Evolutionary conservation across 148 eudicot genomes (phyloP).

Genomic region (Heliosperma pusillum): DNA sequence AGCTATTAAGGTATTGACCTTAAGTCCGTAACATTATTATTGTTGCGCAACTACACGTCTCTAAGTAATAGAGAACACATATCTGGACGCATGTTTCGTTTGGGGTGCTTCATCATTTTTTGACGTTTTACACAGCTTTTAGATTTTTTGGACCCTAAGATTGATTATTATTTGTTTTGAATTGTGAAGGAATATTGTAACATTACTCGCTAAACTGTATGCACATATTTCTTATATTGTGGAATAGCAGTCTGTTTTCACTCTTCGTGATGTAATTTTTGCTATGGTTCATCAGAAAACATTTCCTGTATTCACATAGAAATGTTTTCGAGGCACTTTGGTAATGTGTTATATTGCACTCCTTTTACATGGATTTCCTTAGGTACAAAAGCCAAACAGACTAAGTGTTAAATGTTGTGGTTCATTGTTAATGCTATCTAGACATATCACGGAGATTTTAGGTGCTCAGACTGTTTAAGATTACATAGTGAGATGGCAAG

Average conservation of each 20-base stretch:
- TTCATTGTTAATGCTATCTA: no score
- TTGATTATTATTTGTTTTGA: not conserved
- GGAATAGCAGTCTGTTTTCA: not conserved
- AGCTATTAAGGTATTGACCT: not conserved
- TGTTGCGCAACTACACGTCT: not conserved
- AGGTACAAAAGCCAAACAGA: no score
- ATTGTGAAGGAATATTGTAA: not conserved
- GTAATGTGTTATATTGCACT: no score
- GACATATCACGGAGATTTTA: no score
- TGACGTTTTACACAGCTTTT: not conserved
- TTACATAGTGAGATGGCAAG: not conserved
- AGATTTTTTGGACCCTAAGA: not conserved
- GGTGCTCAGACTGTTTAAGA: no score
- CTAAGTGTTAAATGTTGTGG: no score
- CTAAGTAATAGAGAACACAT: not conserved
- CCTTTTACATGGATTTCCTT: no score
- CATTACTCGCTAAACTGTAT: not conserved
- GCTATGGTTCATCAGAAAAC: not conserved
- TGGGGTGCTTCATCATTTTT: not conserved
- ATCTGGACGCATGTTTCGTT: not conserved
- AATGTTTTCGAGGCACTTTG: no score
- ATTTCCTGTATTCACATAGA: no score
- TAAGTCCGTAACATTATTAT: not conserved
- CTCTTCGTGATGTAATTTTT: not conserved
- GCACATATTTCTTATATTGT: not conserved